Conservation (phyloP, 2,329 filamentous ascomycete genomes). For the Trichocomaceae sp. region DNA sequence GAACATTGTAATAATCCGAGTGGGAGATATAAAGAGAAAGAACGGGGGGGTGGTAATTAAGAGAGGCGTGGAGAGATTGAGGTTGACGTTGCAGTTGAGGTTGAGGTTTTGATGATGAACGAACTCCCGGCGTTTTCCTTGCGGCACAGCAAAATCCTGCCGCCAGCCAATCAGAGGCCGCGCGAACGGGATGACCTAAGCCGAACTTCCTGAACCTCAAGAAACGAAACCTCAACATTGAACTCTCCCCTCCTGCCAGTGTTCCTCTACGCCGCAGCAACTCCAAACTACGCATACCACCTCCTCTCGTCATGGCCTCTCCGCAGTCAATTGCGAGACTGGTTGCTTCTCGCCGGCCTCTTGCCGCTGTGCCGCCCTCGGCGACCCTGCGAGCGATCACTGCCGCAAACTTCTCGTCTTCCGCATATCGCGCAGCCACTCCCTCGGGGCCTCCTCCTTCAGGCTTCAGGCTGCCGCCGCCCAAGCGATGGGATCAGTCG, state of each 20-base stretch:
- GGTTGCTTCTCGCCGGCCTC: conserved; percentile 35
- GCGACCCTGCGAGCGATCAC: conserved; percentile 36
- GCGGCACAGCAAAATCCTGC: conserved; percentile 28
- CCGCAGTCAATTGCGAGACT: conserved; percentile 40
- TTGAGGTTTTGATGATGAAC: conserved; percentile 19
- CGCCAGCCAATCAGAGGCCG: conserved; percentile 32
- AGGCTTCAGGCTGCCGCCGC: conserved; percentile 70
- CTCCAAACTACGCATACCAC: conserved; percentile 14
- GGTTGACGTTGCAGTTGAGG: no score
- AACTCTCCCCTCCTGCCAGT: neutral
- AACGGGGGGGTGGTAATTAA: conserved; percentile 6
- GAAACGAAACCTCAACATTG: neutral
- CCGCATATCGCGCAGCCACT: conserved; percentile 55
- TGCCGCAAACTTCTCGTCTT: conserved; percentile 57
- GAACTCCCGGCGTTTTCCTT: conserved; percentile 22
- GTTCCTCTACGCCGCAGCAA: conserved; percentile 12
- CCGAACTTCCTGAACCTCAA: conserved; percentile 19
- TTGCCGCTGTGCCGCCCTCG: conserved; percentile 23
- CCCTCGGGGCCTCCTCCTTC: conserved; percentile 71
- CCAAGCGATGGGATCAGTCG: conserved; percentile 72
- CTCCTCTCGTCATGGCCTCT: conserved; percentile 36
- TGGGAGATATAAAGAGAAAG: neutral
- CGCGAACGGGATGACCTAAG: conserved; percentile 38
- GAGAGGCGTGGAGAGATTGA: conserved; percentile 9
- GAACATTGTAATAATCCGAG: conserved; percentile 64